Base-by-base conservation (phyloP, 2,329 filamentous ascomycete species). In the Cercospora sp. region DNA sequence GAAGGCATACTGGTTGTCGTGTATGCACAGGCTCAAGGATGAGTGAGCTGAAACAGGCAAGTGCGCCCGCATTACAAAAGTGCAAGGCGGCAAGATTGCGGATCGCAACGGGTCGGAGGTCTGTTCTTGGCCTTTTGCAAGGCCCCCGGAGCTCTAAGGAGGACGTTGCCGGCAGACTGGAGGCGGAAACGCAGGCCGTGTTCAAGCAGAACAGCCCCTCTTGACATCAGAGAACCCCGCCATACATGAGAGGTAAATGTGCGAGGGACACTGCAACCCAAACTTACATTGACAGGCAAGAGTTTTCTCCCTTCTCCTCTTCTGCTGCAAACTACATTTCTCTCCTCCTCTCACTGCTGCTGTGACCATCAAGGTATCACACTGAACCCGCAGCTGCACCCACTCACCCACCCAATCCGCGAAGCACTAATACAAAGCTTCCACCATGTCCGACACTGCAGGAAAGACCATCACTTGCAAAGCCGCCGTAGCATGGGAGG, bases 401-500 rank as follows among this genome's bases (percentile, higher is more conserved):
- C 55, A 58, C 21, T 12, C 53, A 59, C 4, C 32, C 55, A 59
- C 63, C 37, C 43, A 45, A 76, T 55, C 55, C 55, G 32, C 55
- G 28, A 59, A 59, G 13, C 55, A 37, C 55, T 59, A 59, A 59
- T 49, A 51, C 49, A 65, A 64, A 40, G 66, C 57, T 53, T 63
- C 61, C 67, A 82, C 66, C 43, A 87, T 87, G 85, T 76, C 82
- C 67, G 62, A 65, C 62, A 88, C 86, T 67, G 85, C 85, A 73
- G 86, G 86, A 82, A 84, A 97, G 93, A 93, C 92, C 77, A 97
- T 97, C 80, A 96, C 90, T 77, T 97, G 94, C 88, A 78, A 78
- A 69, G 95, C 95, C 74, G 95, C 95, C 77, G 91, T 99, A 72
- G 95, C 95, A 80, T 99, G 95, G 95, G 94, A 94, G 82, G 93